phyloP scores from a whole-genome alignment of 768 basidiomycete species.

The Phaeolepiota aurea region DNA sequence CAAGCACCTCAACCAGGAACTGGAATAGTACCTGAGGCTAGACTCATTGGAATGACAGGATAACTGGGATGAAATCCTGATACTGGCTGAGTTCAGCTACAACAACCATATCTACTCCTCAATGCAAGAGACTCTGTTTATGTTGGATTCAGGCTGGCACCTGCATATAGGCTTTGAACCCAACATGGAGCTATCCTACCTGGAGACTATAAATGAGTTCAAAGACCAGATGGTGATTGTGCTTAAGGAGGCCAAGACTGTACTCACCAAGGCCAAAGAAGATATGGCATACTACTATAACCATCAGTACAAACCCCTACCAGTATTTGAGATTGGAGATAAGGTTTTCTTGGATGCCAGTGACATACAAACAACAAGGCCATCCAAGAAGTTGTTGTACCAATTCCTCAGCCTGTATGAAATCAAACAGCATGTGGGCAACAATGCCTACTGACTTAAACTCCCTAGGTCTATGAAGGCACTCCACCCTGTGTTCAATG shows the following conservation, averaged over 20 bases:
- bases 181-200: conserved; percentile 10
- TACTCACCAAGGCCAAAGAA: not conserved
- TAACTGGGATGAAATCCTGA: not conserved
- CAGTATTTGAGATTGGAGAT: not conserved
- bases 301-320: not conserved
- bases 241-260: not conserved
- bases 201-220: conserved; percentile 1
- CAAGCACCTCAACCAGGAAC: conserved; percentile 5
- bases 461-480: too few species aligned
- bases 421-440: too few species aligned
- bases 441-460: too few species aligned
- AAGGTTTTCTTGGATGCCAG: not conserved
- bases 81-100: not conserved
- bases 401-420: too few species aligned
- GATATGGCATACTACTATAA: conserved; percentile 1
- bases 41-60: not conserved
- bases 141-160: not conserved
- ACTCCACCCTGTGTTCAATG: too few species aligned
- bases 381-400: too few species aligned
- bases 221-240: not conserved
- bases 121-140: conserved; percentile 12
- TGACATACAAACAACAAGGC: too few species aligned
- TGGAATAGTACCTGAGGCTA: conserved; percentile 5
- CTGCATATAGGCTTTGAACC: conserved; percentile 8
- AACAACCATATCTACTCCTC: conserved; percentile 1